Base-by-base conservation (phyloP, 805 yeast genomes). In the Schwanniomyces yamadae region DNA sequence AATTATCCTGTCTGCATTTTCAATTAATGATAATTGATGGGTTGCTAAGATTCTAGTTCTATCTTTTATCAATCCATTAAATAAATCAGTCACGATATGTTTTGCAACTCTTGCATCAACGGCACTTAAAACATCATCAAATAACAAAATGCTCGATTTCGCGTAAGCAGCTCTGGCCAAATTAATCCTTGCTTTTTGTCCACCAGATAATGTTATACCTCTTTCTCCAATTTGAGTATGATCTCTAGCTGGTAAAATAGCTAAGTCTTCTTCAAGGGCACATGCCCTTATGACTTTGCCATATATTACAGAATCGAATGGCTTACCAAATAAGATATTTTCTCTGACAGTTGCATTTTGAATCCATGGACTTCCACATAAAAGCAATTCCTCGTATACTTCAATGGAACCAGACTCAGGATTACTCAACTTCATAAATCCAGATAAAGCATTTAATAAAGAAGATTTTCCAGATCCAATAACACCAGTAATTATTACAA, bases 401-500 rank as follows among this genome's bases (percentile, higher is more conserved):
- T 36, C 39, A 26, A 63, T 36, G 5, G 40, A 23, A 11, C 69
- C 71, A 4, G 32, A 23, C 3, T 41, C 36, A 4, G 60, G 62
- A 37, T 54, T 54, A 23, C 42, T 26, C 39, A 58, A 35, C 36
- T 58, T 59, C 73, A 68, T 64, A 41, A 57, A 54, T 1, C 72
- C 73, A 7, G 69, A 61, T 23, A 68, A 44, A 1, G 73, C 74
- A 37, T 43, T 52, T 32, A 68, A 57, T 24, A 68, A 54, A 2
- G 73, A 64, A 1, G 72, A 51, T 44, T 68, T 68, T 33, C 74
- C 74, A 5, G 69, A 57, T 12, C 74, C 74, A 42, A 66, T 66
- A 28, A 57, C 54, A 19, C 74, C 74, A 14, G 72, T 66, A 18
- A 68, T 54, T 21, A 66, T 66, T 28, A 68, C 54, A 42, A 68